Evolutionary conservation across 2,329 filamentous ascomycete species (phyloP).

Genomic region (Trichoderma aggressivum): DNA sequence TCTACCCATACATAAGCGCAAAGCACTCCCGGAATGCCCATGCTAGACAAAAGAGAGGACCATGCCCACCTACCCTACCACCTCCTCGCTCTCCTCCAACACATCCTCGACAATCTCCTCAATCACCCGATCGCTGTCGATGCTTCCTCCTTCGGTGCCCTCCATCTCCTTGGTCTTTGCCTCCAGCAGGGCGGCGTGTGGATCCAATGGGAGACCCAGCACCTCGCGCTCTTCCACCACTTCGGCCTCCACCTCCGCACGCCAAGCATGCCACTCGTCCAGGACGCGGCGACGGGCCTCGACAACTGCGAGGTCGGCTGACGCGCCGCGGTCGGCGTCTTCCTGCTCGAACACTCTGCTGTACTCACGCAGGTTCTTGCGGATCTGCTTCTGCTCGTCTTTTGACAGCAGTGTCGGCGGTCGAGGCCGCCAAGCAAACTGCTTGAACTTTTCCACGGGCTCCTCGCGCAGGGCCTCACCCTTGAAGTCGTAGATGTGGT

Average conservation of each 20-base stretch:
- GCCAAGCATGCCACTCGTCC: slow-evolving; percentile 86
- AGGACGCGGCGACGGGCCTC: slow-evolving; percentile 79
- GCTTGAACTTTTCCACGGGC: slow-evolving; percentile 94
- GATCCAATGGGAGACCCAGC: slow-evolving; percentile 63
- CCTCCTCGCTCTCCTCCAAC: slow-evolving; percentile 80
- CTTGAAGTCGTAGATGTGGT: slow-evolving; percentile 96
- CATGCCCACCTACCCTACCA: slow-evolving; percentile 41
- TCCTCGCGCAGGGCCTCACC: slow-evolving; percentile 87
- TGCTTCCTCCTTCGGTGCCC: slow-evolving; percentile 41
- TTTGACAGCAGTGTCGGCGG: slow-evolving; percentile 88
- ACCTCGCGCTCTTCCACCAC: slow-evolving; percentile 67
- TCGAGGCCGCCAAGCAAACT: slow-evolving; percentile 90
- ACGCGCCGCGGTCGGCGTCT: slow-evolving; percentile 88
- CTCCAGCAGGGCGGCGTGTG: slow-evolving; percentile 59
- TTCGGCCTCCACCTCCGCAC: slow-evolving; percentile 68
- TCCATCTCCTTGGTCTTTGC: slow-evolving; percentile 52
- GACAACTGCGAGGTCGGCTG: slow-evolving; percentile 89
- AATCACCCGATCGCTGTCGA: slow-evolving; percentile 72
- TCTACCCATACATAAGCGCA: slow-evolving; percentile 19
- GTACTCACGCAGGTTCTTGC: slow-evolving; percentile 98
- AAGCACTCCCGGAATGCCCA: slow-evolving; percentile 22
- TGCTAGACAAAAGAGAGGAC: slow-evolving; percentile 27
- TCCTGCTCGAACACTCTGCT: slow-evolving; percentile 92
- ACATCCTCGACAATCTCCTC: slow-evolving; percentile 89
- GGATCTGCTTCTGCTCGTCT: slow-evolving; percentile 95